These are phyloP conservation scores for Pyrus communis DNA, from an alignment of 306 rosid genomes.

Conservation along the genomic window DNA sequence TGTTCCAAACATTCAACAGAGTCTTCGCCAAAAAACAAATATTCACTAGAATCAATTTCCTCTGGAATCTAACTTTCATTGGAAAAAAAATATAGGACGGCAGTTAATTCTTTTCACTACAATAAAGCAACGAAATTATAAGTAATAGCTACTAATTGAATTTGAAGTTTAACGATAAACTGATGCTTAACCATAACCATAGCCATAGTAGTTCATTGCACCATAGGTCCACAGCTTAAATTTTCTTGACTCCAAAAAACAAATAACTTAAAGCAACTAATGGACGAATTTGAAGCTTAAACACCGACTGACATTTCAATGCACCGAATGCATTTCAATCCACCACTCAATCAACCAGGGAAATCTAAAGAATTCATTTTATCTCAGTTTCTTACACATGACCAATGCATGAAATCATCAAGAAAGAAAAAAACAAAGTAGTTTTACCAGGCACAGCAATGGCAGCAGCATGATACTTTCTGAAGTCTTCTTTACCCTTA, in stretches of 20 bases:
- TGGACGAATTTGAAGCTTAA: neutral
- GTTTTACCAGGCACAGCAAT: conserved; percentile 74
- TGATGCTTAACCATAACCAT: neutral
- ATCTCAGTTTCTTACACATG: neutral
- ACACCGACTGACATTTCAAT: no score
- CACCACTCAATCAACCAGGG: neutral
- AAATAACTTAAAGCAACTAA: neutral
- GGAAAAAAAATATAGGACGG: neutral
- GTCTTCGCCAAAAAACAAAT: neutral
- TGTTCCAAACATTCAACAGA: neutral
- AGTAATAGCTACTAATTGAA: neutral
- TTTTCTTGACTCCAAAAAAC: neutral
- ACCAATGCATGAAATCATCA: neutral
- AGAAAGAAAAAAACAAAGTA: neutral
- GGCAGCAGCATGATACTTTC: conserved; percentile 74
- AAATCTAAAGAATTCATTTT: neutral
- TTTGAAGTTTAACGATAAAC: neutral
- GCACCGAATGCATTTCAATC: neutral
- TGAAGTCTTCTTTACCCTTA: conserved; percentile 83
- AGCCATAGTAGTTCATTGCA: neutral
- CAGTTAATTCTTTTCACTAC: neutral
- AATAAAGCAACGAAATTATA: neutral
- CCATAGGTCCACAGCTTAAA: neutral
- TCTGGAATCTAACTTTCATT: neutral
- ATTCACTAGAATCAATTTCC: neutral